A percentile compares a stretch with the other conserved stretches of the same genome.
Evolutionary conservation across 106 monocot genomes (phyloP).

Genomic region (Dendrobium chrysotoxum): DNA sequence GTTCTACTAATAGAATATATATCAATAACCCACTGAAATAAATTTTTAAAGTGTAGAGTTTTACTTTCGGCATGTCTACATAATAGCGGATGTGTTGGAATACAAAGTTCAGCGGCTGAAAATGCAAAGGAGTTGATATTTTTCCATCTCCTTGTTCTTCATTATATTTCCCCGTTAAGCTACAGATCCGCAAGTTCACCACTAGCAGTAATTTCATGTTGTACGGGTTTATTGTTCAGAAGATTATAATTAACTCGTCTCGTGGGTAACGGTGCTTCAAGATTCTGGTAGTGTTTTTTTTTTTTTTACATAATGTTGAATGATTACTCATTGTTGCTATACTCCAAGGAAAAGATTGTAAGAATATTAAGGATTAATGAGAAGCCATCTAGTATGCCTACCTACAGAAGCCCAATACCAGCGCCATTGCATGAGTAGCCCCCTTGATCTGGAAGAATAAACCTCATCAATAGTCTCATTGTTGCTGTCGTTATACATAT

Average conservation of each 20-base stretch:
- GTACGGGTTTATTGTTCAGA: slow-evolving; percentile 30
- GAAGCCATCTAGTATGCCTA: slow-evolving; percentile 30
- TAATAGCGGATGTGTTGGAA: slow-evolving; percentile 79
- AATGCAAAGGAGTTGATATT: slow-evolving; percentile 37
- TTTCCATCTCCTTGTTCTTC: background rate
- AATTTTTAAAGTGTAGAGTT: background rate
- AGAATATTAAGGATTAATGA: slow-evolving; percentile 39
- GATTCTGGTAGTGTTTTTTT: background rate
- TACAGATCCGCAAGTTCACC: slow-evolving; percentile 14
- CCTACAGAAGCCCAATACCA: slow-evolving; percentile 48
- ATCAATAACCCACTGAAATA: background rate
- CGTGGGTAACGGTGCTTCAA: background rate
- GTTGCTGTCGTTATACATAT: too few species aligned
- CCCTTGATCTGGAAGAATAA: slow-evolving; percentile 41
- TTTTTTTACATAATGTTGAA: slow-evolving; percentile 3
- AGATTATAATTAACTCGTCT: background rate
- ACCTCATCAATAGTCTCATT: slow-evolving; percentile 34
- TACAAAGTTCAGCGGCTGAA: slow-evolving; percentile 62
- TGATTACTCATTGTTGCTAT: slow-evolving; percentile 22
- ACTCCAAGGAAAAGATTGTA: slow-evolving; percentile 36
- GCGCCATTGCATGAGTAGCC: slow-evolving; percentile 30
- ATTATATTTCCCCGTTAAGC: background rate
- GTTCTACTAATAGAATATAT: background rate
- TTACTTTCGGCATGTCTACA: slow-evolving; percentile 83
- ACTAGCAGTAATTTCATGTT: slow-evolving; percentile 15